Base-by-base conservation (phyloP, 176 grass and related monocot genomes). In the Raddia distichophylla region DNA sequence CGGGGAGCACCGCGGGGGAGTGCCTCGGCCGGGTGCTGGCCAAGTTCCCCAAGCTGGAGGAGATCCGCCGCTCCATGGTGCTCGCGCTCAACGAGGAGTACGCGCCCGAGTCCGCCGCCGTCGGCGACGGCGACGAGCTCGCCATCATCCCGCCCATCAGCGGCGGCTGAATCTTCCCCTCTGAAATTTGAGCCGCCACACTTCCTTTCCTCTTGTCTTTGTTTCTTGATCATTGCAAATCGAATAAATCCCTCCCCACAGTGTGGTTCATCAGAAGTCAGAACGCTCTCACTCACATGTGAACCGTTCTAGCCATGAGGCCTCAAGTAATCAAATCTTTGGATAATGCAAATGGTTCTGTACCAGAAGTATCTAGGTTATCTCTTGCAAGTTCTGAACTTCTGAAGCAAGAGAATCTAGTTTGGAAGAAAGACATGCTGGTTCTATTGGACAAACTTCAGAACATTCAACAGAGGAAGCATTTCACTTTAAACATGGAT, bases 101-200 rank as follows among this genome's bases (percentile, higher is more conserved):
- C 85, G 80, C 91, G 54, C 79, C 89, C 3, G 90, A 95, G 51
- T 89, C 82, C 6, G 70, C 93, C 35, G 7, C 85, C 34, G 83
- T 99, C 69, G 86, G 71, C 11, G 77, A 84, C 47, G 89, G 87
- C 11, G 90, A 99, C 90, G 93, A 95, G 64, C 79, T 99, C 48
- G 91, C 92, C 49, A 82, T 99, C 51, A 99, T 99, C 86, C 96
- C 93, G 47, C 93, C 93, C 4, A 95, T 95, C 70, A 99, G 93
- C 56, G 90, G 96, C 64, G 93, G 93, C 57, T 94, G 69, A 94
- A 32, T 32, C 6, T 27, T 8, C 12, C 20, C 45, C 43, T 27
- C 27, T 27, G 27, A 27, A 27, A 27, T 27, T 27, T 27, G 27
- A 27, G 27, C 27, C 1, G 0, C 27, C 27, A 27, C 27, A 0